Evolutionary conservation across 2,329 filamentous ascomycete species (phyloP).

Genomic region (Colletotrichum destructivum): DNA sequence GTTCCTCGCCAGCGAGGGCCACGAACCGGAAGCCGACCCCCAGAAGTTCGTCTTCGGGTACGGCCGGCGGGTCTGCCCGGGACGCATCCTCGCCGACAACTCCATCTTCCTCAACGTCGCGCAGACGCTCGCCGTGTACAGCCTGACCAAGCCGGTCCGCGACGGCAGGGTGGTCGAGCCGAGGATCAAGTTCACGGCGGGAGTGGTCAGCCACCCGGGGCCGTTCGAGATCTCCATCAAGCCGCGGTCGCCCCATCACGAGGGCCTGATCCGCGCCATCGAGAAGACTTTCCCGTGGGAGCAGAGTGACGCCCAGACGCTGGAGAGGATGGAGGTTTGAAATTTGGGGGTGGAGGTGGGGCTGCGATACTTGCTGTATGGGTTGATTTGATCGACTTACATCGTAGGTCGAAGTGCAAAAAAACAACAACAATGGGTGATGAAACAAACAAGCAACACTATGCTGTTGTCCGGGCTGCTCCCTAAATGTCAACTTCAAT

Average conservation of each 20-base stretch:
- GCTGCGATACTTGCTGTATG: too few relatives aligned
- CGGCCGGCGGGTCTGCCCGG: conserved; percentile 45
- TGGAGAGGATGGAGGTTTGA: not conserved
- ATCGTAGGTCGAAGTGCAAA: too few relatives aligned
- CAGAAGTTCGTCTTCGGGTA: conserved; percentile 42
- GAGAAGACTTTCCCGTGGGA: conserved; percentile 39
- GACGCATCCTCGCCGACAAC: conserved; percentile 43
- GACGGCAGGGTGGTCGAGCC: conserved; percentile 53
- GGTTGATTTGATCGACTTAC: too few relatives aligned
- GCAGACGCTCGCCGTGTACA: conserved; percentile 62
- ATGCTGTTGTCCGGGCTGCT: too few relatives aligned
- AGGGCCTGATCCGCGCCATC: conserved; percentile 37
- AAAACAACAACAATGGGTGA: too few relatives aligned
- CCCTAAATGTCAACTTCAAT: too few relatives aligned
- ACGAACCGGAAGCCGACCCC: conserved; percentile 43
- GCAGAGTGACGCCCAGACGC: conserved; percentile 29
- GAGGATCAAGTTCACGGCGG: conserved; percentile 21
- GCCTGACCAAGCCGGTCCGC: conserved; percentile 53
- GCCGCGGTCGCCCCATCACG: conserved; percentile 36
- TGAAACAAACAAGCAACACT: too few relatives aligned
- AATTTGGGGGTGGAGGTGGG: too few relatives aligned
- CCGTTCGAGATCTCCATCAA: conserved; percentile 31
- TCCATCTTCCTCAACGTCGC: conserved; percentile 50
- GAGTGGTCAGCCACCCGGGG: conserved; percentile 38
- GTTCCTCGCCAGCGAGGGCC: conserved; percentile 45